phyloP scores from a whole-genome alignment of 2,329 filamentous ascomycete species.

The Microdochium trichocladiopsis region DNA sequence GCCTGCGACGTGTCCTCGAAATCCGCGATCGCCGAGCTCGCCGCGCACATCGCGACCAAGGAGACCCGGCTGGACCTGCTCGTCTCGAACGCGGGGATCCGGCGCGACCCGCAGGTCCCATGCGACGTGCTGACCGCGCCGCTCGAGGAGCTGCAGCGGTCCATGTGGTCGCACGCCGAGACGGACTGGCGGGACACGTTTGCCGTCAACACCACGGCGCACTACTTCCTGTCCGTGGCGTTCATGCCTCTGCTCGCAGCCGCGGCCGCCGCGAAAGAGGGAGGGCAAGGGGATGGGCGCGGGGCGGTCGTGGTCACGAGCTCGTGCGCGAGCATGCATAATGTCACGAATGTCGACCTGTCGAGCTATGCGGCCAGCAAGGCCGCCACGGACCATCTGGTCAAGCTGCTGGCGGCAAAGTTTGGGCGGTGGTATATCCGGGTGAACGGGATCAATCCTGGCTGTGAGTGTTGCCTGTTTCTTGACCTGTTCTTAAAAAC shows the following conservation, averaged over 20 bases:
- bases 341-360: slow-evolving; percentile 43
- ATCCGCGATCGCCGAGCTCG: slow-evolving; percentile 26
- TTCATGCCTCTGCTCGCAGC: slow-evolving; percentile 33
- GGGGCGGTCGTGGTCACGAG: slow-evolving; percentile 41
- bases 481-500: no score
- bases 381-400: slow-evolving; percentile 43
- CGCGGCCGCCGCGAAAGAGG: slow-evolving; percentile 23
- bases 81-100: slow-evolving; percentile 40
- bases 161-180: slow-evolving; percentile 35
- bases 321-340: slow-evolving; percentile 44
- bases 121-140: slow-evolving; percentile 36
- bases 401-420: slow-evolving; percentile 38
- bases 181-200: slow-evolving; percentile 38
- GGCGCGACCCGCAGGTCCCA: slow-evolving; percentile 31
- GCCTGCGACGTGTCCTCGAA: slow-evolving; percentile 33
- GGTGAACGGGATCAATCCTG: slow-evolving; percentile 23
- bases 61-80: slow-evolving; percentile 38
- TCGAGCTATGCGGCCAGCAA: slow-evolving; percentile 44
- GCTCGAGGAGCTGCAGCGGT: slow-evolving; percentile 32
- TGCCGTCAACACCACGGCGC: slow-evolving; percentile 38
- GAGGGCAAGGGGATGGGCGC: slow-evolving; percentile 28
- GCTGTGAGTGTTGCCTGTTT: slow-evolving; percentile 16
- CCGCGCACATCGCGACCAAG: slow-evolving; percentile 18
- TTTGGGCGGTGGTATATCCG: slow-evolving; percentile 27
- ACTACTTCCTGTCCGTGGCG: slow-evolving; percentile 40